Conservation (phyloP, 2,329 filamentous ascomycete genomes). For the Plectosphaerella sp. region DNA sequence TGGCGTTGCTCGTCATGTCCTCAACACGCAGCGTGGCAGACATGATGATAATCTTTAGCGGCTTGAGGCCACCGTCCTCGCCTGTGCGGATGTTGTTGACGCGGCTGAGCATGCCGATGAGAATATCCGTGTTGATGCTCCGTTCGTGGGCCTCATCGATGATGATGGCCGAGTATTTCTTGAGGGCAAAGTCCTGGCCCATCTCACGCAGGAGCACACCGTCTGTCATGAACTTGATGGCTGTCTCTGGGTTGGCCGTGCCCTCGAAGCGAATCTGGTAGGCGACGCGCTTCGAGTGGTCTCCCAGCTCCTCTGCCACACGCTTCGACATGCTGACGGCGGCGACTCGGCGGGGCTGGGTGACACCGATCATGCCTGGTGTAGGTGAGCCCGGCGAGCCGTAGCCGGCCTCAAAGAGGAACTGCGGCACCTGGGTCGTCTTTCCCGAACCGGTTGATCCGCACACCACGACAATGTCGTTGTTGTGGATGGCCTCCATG, state of each 20-base stretch:
- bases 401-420: slow-evolving; percentile 90
- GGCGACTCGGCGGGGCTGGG: slow-evolving; percentile 89
- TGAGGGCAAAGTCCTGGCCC: slow-evolving; percentile 79
- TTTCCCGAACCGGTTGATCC: slow-evolving; percentile 96
- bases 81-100: slow-evolving; percentile 80
- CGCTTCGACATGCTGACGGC: slow-evolving; percentile 96
- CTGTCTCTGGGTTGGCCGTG: slow-evolving; percentile 72
- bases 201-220: slow-evolving; percentile 92
- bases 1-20: slow-evolving; percentile 81
- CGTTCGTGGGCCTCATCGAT: slow-evolving; percentile 97
- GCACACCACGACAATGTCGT: slow-evolving; percentile 85
- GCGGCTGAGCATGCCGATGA: slow-evolving; percentile 95
- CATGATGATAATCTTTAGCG: slow-evolving; percentile 95
- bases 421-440: slow-evolving; percentile 95
- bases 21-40: slow-evolving; percentile 89
- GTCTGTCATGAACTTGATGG: slow-evolving; percentile 98
- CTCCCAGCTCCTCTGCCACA: slow-evolving; percentile 79
- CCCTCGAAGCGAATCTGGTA: slow-evolving; percentile 97
- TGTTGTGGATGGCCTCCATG: slow-evolving; percentile 95
- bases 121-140: slow-evolving; percentile 94
- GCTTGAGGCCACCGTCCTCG: slow-evolving; percentile 61
- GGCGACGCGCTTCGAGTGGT: slow-evolving; percentile 71
- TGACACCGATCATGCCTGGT: slow-evolving; percentile 90
- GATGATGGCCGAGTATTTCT: slow-evolving; percentile 88
- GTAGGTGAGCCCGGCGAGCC: slow-evolving; percentile 73